Conservation (phyloP, 192 early-diverging fungal species). For the Gaertneriomyces sp. region DNA sequence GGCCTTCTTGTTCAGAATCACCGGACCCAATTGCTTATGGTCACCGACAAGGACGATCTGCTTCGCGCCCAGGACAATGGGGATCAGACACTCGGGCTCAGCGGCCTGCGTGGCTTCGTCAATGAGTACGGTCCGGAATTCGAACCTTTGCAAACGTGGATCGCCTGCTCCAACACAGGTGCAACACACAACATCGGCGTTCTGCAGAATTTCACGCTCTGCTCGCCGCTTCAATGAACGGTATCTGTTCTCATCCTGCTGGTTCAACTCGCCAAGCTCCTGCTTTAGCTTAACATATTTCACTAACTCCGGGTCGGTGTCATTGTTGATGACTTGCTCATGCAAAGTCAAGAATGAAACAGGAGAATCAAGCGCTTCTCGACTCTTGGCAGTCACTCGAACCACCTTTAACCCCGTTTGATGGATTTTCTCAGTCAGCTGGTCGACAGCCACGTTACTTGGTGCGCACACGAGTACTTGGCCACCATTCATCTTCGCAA, state of each 20-base stretch:
- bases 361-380: slow-evolving; percentile 91
- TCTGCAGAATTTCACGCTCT: slow-evolving; percentile 86
- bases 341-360: slow-evolving; percentile 93
- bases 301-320: slow-evolving; percentile 90
- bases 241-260: slow-evolving; percentile 82
- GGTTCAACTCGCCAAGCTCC: slow-evolving; percentile 87
- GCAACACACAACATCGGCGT: slow-evolving; percentile 96
- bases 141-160: slow-evolving; percentile 79
- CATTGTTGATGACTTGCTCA: slow-evolving; percentile 94
- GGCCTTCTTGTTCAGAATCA: slow-evolving; percentile 96
- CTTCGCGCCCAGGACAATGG: slow-evolving; percentile 91
- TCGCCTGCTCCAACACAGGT: slow-evolving; percentile 98
- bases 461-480: slow-evolving; percentile 98
- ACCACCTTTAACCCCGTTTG: slow-evolving; percentile 92
- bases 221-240: slow-evolving; percentile 75
- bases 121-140: slow-evolving; percentile 91
- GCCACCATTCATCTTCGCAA: slow-evolving; percentile 78
- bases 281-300: slow-evolving; percentile 84
- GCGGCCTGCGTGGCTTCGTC: slow-evolving; percentile 98
- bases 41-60: slow-evolving; percentile 97
- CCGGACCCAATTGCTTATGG: slow-evolving; percentile 97
- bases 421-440: slow-evolving; percentile 96
- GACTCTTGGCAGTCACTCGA: slow-evolving; percentile 85
- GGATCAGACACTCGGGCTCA: slow-evolving; percentile 98
- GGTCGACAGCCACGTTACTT: slow-evolving; percentile 99